phyloP scores from a whole-genome alignment of 129 eudicot species.

The Chrysanthemum seticuspe region DNA sequence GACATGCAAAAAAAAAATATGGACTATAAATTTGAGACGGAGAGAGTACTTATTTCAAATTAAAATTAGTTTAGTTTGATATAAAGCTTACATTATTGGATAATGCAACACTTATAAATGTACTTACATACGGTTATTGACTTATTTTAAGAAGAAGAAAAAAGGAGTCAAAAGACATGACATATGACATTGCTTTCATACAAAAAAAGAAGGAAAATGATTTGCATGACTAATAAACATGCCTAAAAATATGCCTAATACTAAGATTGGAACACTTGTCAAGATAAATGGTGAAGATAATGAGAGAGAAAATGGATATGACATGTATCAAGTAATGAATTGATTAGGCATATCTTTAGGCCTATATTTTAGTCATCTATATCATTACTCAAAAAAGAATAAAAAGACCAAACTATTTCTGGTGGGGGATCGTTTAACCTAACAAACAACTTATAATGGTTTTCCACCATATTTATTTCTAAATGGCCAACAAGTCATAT shows the following conservation, averaged over 20 bases:
- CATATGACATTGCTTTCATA: slow-evolving; percentile 26
- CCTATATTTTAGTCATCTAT: too few species aligned
- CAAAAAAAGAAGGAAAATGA: slow-evolving; percentile 9
- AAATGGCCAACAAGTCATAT: slow-evolving; percentile 29
- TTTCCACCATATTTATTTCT: slow-evolving; percentile 28
- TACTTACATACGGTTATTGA: neutral
- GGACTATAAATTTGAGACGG: too few species aligned
- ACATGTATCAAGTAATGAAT: too few species aligned
- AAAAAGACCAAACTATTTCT: slow-evolving; percentile 9
- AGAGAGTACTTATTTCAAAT: too few species aligned
- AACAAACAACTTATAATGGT: slow-evolving; percentile 28
- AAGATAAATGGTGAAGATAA: too few species aligned
- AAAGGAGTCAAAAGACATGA: slow-evolving; percentile 17
- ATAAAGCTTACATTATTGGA: neutral
- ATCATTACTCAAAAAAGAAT: slow-evolving; percentile 13
- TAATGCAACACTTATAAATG: neutral
- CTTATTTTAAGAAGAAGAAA: neutral
- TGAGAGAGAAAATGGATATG: too few species aligned
- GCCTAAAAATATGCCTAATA: too few species aligned
- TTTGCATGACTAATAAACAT: too few species aligned
- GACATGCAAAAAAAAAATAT: too few species aligned
- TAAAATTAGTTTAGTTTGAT: too few species aligned
- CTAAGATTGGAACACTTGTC: too few species aligned
- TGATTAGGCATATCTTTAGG: too few species aligned
- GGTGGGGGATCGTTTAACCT: slow-evolving; percentile 35